Evolutionary conservation across 2,329 filamentous ascomycete species (phyloP), one percentile per base, ranked within the genome.

Genomic region (Stachybotrys chlorohalonatus): DNA sequence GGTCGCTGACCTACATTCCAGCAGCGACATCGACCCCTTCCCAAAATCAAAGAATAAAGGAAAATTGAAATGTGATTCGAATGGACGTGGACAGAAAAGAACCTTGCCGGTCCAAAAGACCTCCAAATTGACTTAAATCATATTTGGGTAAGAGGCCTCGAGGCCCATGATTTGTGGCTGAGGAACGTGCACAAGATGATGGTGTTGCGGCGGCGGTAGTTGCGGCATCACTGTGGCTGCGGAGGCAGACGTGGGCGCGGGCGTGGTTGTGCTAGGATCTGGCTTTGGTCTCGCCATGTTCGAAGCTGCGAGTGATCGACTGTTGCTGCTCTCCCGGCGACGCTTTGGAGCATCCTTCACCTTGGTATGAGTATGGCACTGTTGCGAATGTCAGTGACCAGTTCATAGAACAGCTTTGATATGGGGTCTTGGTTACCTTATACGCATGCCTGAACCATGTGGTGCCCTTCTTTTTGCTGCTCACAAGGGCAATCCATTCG

Each of bases 361-460:
- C 68, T 89, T 89, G 15, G 82, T 81, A 61, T 88, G 85, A 1
- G 84, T 84, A 66, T 89, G 85, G 61, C 86, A 89, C 84, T 86
- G 58, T 59, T 42, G 39, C 24, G 3, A 49, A 55, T 67, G 58
- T 65, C 62, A 63, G 59, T 51, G n/a, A 1, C 46, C 48, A 31
- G 46, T 45, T 2, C 4, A 24, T 24, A 4, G 24, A 24, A 24
- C 24, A 45, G 39, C 39, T 42, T 52, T 50, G 9, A 16, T 49
- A 49, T 17, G 47, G 9, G 54, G 30, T 31, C 47, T 17, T 42
- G 13, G 3, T 68, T 70, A 89, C 87, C 80, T 93, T 94, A 75
- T 94, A 94, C 50, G 89, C 89, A 70, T 95, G 90, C 60, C 90
- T 79, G 70, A 93, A 95, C 89, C 89, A 95, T 4, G 89, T 92